Conservation (phyloP, 768 basidiomycete genomes). For the Trametes coccinea region DNA sequence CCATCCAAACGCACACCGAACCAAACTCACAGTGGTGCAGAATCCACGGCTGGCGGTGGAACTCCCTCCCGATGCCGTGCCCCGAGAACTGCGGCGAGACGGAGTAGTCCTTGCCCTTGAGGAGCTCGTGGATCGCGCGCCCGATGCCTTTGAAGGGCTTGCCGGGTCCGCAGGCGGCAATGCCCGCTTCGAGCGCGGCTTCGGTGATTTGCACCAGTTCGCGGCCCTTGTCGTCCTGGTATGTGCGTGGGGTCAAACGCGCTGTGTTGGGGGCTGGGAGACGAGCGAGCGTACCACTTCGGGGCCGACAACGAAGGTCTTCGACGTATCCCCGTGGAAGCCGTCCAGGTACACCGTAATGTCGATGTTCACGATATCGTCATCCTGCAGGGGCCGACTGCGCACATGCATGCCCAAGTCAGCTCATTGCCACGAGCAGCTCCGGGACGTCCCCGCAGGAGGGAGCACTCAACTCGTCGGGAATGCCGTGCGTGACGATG, state of each 20-base stretch:
- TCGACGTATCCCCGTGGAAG: constrained; percentile 88
- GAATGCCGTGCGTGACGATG: constrained; percentile 84
- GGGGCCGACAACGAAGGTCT: constrained; percentile 75
- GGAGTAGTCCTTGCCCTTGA: constrained; percentile 49
- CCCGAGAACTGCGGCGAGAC: constrained; percentile 77
- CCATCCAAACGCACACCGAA: neutral
- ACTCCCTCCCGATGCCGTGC: constrained; percentile 82
- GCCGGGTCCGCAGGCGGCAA: constrained; percentile 75
- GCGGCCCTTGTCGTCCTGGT: constrained; percentile 66
- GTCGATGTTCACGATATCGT: constrained; percentile 89
- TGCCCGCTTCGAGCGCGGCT: constrained; percentile 66
- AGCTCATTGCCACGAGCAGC: too few relatives aligned
- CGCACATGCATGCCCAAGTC: neutral
- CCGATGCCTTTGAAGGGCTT: constrained; percentile 71
- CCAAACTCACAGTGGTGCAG: constrained; percentile 63
- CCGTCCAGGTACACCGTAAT: constrained; percentile 82
- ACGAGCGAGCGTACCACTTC: constrained; percentile 55
- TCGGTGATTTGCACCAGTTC: constrained; percentile 66
- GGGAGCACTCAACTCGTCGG: constrained; percentile 70
- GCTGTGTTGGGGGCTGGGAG: neutral
- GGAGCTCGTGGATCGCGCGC: constrained; percentile 58
- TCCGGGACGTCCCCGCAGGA: neutral
- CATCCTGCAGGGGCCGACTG: constrained; percentile 78
- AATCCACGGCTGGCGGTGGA: constrained; percentile 85
- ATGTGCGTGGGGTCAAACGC: neutral